Evolutionary conservation across 176 grass and related monocot species (phyloP), one percentile per base, ranked within the genome.

Genomic region (Triticum timopheevii): DNA sequence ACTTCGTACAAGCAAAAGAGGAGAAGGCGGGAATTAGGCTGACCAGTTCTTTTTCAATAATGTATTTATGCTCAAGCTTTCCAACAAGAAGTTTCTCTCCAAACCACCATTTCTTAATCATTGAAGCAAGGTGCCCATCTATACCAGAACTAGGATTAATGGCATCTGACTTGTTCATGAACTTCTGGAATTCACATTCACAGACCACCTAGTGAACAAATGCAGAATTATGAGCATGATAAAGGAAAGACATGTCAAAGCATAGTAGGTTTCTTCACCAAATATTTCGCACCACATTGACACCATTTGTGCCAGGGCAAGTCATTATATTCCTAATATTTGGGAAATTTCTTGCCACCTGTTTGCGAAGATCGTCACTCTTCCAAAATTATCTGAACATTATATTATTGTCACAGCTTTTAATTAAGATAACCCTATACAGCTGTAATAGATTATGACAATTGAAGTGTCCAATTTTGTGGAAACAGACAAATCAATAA

Each of bases 21-120:
- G 47, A 50, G 11, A 50, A 59, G 6, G 17, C 17, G 20, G 17
- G 58, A n/a, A 20, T n/a, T 61, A 61, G 22, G 58, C 58, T 61
- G 20, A 61, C 58, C 58, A 61, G 17, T 8, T 61, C 17, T 61
- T n/a, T 61, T 61, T 16, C 58, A 22, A 61, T 61, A 10, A 61
- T 61, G 58, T 22, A 2, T 23, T 22, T 22, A 61, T 61, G 58
- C 58, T 61, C 20, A 23, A 16, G 17, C 58, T 61, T 61, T 61
- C 58, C 75, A 78, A 59, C 27, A 78, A 78, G 50, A 50, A 50
- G 47, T 78, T 8, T 34, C 50, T 78, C 75, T 4, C 75, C 49
- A 58, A 56, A 59, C 31, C 30, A 35, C 50, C 49, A 78, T 7
- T 58, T 10, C 19, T 59, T 78, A 7, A 78, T 78, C 75, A 78